Percentiles rank a stretch among this genome's conserved stretches.
Evolutionary conservation across 768 basidiomycete species (phyloP).

Genomic region (Pleurotus pulmonarius): DNA sequence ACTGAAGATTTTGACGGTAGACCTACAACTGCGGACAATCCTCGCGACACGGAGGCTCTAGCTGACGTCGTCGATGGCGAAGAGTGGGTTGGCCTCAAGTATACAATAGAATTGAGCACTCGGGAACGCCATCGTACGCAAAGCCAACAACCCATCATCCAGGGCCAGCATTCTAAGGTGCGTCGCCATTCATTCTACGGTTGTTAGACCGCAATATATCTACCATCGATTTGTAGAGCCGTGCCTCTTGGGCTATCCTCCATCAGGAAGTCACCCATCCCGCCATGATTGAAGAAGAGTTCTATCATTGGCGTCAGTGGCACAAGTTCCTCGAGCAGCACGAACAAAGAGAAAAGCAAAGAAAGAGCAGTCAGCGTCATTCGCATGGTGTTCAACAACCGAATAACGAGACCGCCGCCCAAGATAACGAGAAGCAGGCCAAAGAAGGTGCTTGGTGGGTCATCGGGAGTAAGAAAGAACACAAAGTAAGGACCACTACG

Average conservation of each 20-base stretch:
- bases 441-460: slow-evolving; percentile 5
- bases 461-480: neutral
- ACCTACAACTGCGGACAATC: neutral
- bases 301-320: slow-evolving; percentile 41
- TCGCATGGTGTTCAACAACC: neutral
- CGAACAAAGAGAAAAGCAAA: slow-evolving; percentile 28
- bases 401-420: neutral
- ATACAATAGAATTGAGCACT: slow-evolving; percentile 37
- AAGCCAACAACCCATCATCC: slow-evolving; percentile 19
- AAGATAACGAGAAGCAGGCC: too few relatives aligned
- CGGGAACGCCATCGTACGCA: slow-evolving; percentile 30
- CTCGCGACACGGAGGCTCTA: neutral
- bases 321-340: slow-evolving; percentile 36
- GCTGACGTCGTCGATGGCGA: slow-evolving; percentile 19
- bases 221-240: slow-evolving; percentile 24
- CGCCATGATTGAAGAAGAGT: slow-evolving; percentile 36
- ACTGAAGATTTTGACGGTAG: slow-evolving; percentile 16
- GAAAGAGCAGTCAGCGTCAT: slow-evolving; percentile 5
- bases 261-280: slow-evolving; percentile 34
- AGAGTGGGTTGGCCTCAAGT: slow-evolving; percentile 42
- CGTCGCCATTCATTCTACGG: neutral
- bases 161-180: slow-evolving; percentile 36
- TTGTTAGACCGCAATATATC: neutral
- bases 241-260: slow-evolving; percentile 41
- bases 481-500: too few relatives aligned